These are phyloP conservation scores for Globisporangium uncinulatum DNA, from an alignment of 352 stramenopile genomes.

Conservation along the genomic window DNA sequence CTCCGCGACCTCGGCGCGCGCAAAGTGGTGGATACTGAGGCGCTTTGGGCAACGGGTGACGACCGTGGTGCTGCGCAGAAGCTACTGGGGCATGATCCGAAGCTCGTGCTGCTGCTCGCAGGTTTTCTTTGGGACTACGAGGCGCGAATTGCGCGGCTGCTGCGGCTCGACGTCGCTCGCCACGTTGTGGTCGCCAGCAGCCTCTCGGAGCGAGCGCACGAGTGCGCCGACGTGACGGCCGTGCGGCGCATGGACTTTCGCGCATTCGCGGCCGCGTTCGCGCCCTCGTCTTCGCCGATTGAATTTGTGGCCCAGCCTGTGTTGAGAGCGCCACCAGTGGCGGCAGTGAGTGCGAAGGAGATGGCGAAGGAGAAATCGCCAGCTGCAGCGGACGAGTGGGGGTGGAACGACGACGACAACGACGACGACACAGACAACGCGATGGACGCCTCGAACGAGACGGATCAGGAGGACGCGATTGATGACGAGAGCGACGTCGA, in stretches of 20 bases:
- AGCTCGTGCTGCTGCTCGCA: conserved; percentile 43
- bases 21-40: conserved; percentile 37
- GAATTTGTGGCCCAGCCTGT: too few relatives aligned
- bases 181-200: conserved; percentile 56
- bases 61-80: conserved; percentile 7
- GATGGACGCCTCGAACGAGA: not conserved
- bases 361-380: not conserved
- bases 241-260: conserved; percentile 41
- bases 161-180: conserved; percentile 30
- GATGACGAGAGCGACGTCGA: not conserved
- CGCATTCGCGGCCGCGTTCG: conserved; percentile 28
- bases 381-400: conserved; percentile 32
- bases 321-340: not conserved
- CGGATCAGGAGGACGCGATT: not conserved
- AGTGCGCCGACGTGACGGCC: conserved; percentile 49
- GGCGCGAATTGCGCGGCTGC: conserved; percentile 22
- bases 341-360: not conserved
- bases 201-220: conserved; percentile 60
- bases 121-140: conserved; percentile 69
- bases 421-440: not conserved
- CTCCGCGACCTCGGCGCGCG: conserved; percentile 51
- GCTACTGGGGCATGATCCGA: too few relatives aligned
- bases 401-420: conserved; percentile 33
- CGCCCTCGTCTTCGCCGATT: too few relatives aligned
- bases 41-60: conserved; percentile 22